Base-by-base conservation (phyloP, 2,329 filamentous ascomycete genomes). In the Talaromyces sp. region DNA sequence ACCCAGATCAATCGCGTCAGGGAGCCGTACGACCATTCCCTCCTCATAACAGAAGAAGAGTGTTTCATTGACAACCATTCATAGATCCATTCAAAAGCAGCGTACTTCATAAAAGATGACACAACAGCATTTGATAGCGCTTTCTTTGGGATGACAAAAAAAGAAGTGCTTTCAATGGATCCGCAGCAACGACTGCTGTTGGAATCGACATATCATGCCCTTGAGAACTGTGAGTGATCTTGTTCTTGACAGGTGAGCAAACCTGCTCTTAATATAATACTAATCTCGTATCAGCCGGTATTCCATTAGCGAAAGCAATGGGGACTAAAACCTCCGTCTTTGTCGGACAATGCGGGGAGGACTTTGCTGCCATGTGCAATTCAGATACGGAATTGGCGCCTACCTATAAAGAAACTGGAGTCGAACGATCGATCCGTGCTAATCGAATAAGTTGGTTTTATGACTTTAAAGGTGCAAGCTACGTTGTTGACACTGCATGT, bases 161-260 rank as follows among this genome's bases (percentile, higher is more conserved):
- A 53, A 7, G 58, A 61, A 70, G 71, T 38, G 5, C n/a, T 27
- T 7, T 40, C 58, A 5, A 61, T 64, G 19, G 61, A 64, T 54
- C 61, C 61, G 22, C 61, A 64, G 47, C 61, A 64, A 31, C 0
- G 79, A 77, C 3, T 81, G 78, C 61, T 79, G 10, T 10, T 64
- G 19, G 61, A 64, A 47, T 27, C 15, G 11, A 38, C 45, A n/a
- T 64, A 64, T 58, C 36, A 38, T 13, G 36, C 36, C 11, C 36
- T 38, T 38, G 36, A 38, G 11, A 38, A 38, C 11, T 38, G 36
- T 38, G 11, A 38, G 36, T 38, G 2, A 5, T 8, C 6, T 38
- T 38, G 36, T 8, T 38, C 36, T 10, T 38, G 36, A 38, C 6
- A 38, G 6, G 36, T 8, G n/a, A n/a, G n/a, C n/a, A n/a, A n/a